These are phyloP conservation scores for Pichia sorboxylosa DNA, from an alignment of 1,139 yeast species.

Conservation along the genomic window DNA sequence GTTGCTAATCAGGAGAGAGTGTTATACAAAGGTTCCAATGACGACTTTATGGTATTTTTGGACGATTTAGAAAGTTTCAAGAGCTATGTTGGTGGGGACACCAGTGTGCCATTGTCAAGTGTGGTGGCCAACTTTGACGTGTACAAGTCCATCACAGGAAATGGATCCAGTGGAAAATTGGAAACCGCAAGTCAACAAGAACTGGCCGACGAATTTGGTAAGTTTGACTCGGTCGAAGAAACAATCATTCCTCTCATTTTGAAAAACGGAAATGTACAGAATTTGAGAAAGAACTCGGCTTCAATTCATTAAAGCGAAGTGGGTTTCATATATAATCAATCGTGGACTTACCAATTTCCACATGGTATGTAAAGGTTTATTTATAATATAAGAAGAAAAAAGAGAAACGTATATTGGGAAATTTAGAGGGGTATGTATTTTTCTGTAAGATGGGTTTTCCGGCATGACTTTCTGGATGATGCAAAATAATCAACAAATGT, in stretches of 20 bases:
- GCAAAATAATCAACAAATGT: too few relatives aligned
- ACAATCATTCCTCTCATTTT: constrained; percentile 42
- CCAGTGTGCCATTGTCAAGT: constrained; percentile 47
- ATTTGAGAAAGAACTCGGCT: too few relatives aligned
- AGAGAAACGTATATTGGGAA: too few relatives aligned
- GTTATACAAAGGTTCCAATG: constrained; percentile 48
- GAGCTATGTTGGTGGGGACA: constrained; percentile 32
- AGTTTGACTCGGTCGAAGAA: constrained; percentile 24
- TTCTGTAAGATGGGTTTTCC: too few relatives aligned
- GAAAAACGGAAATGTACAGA: constrained; percentile 36
- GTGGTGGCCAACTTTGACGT: constrained; percentile 57
- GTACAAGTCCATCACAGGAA: constrained; percentile 45
- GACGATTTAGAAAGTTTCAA: constrained; percentile 41
- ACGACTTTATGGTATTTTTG: constrained; percentile 55
- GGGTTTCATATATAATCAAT: too few relatives aligned
- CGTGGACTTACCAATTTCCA: too few relatives aligned
- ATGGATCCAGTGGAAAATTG: constrained; percentile 58
- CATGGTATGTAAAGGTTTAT: too few relatives aligned
- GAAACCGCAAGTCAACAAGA: constrained; percentile 65
- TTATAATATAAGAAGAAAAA: too few relatives aligned
- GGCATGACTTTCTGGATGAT: too few relatives aligned
- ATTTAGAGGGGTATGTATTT: too few relatives aligned
- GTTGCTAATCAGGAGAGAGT: constrained; percentile 30
- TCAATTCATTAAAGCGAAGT: too few relatives aligned
- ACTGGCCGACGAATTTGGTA: constrained; percentile 57